Conservation (phyloP, 2,329 filamentous ascomycete genomes). For the Fusarium transvaalense region DNA sequence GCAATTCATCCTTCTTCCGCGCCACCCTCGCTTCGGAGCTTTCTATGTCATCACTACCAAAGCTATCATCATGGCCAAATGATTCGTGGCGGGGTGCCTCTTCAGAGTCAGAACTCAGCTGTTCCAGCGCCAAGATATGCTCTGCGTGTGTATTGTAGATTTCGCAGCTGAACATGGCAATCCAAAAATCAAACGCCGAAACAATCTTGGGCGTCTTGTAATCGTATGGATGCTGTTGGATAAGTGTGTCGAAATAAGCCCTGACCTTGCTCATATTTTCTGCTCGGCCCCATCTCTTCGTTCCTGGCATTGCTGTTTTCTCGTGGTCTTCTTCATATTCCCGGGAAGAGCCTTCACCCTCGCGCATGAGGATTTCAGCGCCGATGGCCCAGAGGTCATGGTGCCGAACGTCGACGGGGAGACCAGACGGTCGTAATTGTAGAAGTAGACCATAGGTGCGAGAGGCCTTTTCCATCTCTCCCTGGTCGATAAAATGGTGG, state of each 20-base stretch:
- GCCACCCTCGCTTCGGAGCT: constrained; percentile 35
- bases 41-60: constrained; percentile 39
- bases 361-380: constrained; percentile 83
- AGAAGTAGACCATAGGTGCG: constrained; percentile 81
- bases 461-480: constrained; percentile 78
- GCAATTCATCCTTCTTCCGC: constrained; percentile 56
- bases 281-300: constrained; percentile 57
- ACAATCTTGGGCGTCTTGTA: constrained; percentile 68
- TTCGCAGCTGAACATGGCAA: constrained; percentile 84
- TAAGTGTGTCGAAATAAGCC: constrained; percentile 81
- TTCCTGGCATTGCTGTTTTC: background rate
- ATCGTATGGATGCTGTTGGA: constrained; percentile 81
- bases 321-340: constrained; percentile 13
- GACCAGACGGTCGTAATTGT: constrained; percentile 59
- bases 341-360: constrained; percentile 56
- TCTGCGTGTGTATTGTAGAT: constrained; percentile 79
- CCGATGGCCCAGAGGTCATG: constrained; percentile 84
- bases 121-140: constrained; percentile 60
- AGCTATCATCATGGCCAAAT: constrained; percentile 37
- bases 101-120: constrained; percentile 50
- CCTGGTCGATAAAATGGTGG: constrained; percentile 77
- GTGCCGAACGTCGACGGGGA: constrained; percentile 74
- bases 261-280: constrained; percentile 61
- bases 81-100: constrained; percentile 35
- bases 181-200: constrained; percentile 82